Conservation (phyloP, 192 early-diverging fungal genomes). For the Oehlia diaphana region DNA sequence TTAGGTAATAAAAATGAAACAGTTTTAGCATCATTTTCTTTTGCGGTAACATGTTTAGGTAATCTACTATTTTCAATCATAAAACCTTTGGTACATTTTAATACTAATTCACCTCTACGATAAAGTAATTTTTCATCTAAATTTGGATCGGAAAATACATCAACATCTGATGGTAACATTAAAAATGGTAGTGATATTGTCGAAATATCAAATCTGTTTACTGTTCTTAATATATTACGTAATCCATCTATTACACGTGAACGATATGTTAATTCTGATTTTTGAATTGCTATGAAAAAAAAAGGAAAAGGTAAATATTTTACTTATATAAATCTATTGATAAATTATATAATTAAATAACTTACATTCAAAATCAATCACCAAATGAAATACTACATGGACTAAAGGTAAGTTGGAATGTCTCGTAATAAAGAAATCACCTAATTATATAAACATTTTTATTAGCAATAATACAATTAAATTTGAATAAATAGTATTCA, state of each 20-base stretch:
- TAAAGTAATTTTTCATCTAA: constrained; percentile 43
- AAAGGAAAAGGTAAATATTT: not conserved
- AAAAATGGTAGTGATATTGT: constrained; percentile 65
- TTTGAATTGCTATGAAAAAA: constrained; percentile 17
- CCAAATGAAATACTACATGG: constrained; percentile 77
- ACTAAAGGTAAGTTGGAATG: constrained; percentile 75
- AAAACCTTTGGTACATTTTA: constrained; percentile 56
- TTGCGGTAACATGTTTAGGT: constrained; percentile 45
- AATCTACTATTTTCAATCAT: constrained; percentile 56
- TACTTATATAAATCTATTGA: not conserved
- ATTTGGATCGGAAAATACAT: constrained; percentile 35
- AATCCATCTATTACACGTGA: constrained; percentile 46
- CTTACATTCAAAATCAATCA: constrained; percentile 59
- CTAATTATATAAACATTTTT: constrained; percentile 26
- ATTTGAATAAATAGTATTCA: not conserved
- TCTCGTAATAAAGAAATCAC: constrained; percentile 72
- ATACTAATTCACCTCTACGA: constrained; percentile 46
- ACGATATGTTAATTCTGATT: constrained; percentile 17
- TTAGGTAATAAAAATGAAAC: constrained; percentile 55
- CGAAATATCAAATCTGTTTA: constrained; percentile 64
- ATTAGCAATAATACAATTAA: not conserved
- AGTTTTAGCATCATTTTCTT: constrained; percentile 45
- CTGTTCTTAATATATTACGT: constrained; percentile 61
- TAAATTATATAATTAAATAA: not conserved
- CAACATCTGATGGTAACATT: constrained; percentile 50